These are phyloP conservation scores for Penicillium sp. DNA, from an alignment of 2,329 filamentous ascomycete genomes.

Conservation along the genomic window DNA sequence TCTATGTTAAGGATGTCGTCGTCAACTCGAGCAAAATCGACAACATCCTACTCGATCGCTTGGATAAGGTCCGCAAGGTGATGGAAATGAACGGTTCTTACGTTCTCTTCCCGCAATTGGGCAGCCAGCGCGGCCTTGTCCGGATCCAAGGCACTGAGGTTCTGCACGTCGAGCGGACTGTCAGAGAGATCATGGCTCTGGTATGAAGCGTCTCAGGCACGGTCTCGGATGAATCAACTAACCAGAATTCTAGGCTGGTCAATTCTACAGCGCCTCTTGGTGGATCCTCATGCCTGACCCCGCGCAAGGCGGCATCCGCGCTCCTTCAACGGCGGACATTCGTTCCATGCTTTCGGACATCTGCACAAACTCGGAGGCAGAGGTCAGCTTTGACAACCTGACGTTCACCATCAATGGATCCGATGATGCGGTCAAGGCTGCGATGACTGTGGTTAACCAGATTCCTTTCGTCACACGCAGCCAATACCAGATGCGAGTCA, in stretches of 20 bases:
- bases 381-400: constrained; percentile 91
- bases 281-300: constrained; percentile 81
- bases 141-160: constrained; percentile 92
- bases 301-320: constrained; percentile 59
- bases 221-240: background rate
- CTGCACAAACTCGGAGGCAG: constrained; percentile 92
- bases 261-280: constrained; percentile 98
- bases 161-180: constrained; percentile 89
- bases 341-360: constrained; percentile 92
- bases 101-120: constrained; percentile 86
- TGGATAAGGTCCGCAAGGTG: constrained; percentile 97
- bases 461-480: constrained; percentile 84
- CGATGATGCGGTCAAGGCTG: constrained; percentile 92
- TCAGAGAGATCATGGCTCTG: constrained; percentile 92
- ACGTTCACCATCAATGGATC: constrained; percentile 93
- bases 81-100: constrained; percentile 96
- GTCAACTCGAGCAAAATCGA: constrained; percentile 93
- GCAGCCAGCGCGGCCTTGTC: constrained; percentile 79
- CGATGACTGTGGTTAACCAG: constrained; percentile 90
- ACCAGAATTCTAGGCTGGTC: constrained; percentile 67
- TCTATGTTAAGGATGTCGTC: constrained; percentile 88
- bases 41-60: constrained; percentile 82
- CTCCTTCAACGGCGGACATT: constrained; percentile 68
- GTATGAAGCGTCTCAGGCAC: constrained; percentile 45
- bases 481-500: constrained; percentile 92